phyloP scores from a whole-genome alignment of 1,284 basidiomycete species.

The Tranzscheliella williamsii region DNA sequence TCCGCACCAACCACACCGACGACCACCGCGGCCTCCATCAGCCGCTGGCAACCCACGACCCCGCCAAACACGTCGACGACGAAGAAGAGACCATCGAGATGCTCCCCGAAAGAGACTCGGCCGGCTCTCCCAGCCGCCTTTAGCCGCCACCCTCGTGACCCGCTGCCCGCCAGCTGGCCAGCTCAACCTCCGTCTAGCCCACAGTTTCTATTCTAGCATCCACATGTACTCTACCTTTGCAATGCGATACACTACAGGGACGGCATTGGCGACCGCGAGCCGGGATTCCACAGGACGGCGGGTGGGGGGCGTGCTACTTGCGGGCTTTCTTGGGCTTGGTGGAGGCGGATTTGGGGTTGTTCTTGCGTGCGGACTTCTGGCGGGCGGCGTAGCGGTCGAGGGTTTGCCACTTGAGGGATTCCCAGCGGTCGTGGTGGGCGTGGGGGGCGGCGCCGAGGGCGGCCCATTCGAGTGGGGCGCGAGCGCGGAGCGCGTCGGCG shows the following conservation, averaged over 20 bases:
- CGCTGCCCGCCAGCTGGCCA: too few relatives aligned
- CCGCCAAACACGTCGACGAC: slow-evolving; percentile 3
- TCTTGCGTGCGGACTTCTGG: slow-evolving; percentile 25
- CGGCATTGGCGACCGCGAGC: too few relatives aligned
- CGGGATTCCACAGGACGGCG: too few relatives aligned
- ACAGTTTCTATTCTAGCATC: too few relatives aligned
- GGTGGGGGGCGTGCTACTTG: too few relatives aligned
- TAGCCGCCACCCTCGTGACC: too few relatives aligned
- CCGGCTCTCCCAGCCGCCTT: too few relatives aligned
- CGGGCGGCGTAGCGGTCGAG: slow-evolving; percentile 27
- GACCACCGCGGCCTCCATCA: slow-evolving; percentile 25
- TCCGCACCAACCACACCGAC: neutral
- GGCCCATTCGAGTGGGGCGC: slow-evolving; percentile 25
- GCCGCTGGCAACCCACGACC: slow-evolving; percentile 10
- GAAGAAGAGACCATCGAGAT: slow-evolving; percentile 47
- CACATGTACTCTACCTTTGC: too few relatives aligned
- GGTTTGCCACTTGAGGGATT: slow-evolving; percentile 31
- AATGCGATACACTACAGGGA: too few relatives aligned
- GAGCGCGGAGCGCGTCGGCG: slow-evolving; percentile 11
- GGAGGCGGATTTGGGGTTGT: too few relatives aligned
- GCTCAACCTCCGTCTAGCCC: too few relatives aligned
- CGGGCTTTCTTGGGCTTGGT: too few relatives aligned
- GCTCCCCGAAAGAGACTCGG: slow-evolving; percentile 19
- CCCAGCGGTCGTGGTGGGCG: slow-evolving; percentile 21
- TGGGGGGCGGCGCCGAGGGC: slow-evolving; percentile 13